Conservation (phyloP, 805 yeast genomes). For the Yarrowia yakushimensis region DNA sequence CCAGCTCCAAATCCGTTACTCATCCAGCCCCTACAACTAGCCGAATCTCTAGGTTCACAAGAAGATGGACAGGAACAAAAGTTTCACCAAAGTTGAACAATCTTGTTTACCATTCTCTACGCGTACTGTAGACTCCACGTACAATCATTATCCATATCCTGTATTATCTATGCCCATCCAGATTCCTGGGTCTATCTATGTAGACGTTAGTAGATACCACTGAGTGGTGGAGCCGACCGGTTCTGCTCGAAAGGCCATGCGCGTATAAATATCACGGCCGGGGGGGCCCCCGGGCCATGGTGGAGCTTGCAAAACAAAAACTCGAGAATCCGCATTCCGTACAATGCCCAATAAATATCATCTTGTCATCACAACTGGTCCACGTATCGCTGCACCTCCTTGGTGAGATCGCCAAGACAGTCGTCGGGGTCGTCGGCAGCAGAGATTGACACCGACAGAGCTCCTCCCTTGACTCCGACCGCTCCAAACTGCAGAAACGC, state of each 20-base stretch:
- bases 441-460: not conserved
- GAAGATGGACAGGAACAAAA: constrained; percentile 11
- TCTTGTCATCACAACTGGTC: not conserved
- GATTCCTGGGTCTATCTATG: constrained; percentile 22
- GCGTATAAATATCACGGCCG: constrained; percentile 13
- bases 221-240: constrained; percentile 39
- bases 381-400: constrained; percentile 2
- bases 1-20: too few relatives aligned
- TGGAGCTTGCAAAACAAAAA: constrained; percentile 10
- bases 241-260: constrained; percentile 40
- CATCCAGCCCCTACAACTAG: not conserved
- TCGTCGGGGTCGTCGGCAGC: constrained; percentile 18
- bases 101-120: not conserved
- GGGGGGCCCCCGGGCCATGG: not conserved
- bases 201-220: constrained; percentile 28
- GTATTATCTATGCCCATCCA: constrained; percentile 23
- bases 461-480: constrained; percentile 12
- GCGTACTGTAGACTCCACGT: not conserved
- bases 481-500: constrained; percentile 19
- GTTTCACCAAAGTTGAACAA: constrained; percentile 1
- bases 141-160: not conserved
- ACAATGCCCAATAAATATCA: constrained; percentile 2
- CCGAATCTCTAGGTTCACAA: not conserved
- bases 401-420: constrained; percentile 16
- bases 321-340: not conserved